Conservation (phyloP, 2,329 filamentous ascomycete genomes). For the Penicillium hesseltinei region DNA sequence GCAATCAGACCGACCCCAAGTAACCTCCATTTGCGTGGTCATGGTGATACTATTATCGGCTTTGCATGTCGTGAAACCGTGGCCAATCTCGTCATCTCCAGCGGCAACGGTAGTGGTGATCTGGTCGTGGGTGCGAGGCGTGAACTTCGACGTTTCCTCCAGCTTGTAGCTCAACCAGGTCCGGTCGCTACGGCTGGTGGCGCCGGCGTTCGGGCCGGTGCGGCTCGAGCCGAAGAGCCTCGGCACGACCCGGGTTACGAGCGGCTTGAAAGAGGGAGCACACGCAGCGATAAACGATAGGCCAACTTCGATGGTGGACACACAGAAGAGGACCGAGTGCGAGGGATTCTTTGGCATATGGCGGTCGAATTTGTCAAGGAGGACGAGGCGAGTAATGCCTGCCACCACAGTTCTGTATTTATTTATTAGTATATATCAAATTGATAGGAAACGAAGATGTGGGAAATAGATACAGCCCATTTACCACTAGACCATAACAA, state of each 20-base stretch:
- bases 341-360: slow-evolving; percentile 4
- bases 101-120: background rate
- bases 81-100: background rate
- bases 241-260: slow-evolving; percentile 4
- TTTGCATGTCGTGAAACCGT: background rate
- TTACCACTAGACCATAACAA: no score
- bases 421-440: background rate
- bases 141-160: slow-evolving; percentile 1
- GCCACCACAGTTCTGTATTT: slow-evolving; percentile 1
- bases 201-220: background rate
- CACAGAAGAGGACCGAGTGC: slow-evolving; percentile 8
- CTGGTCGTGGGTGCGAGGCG: background rate
- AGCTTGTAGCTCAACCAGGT: slow-evolving; percentile 1
- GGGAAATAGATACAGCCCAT: no score
- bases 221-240: slow-evolving; percentile 2
- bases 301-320: slow-evolving; percentile 9
- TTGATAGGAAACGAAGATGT: background rate
- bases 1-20: slow-evolving; percentile 1
- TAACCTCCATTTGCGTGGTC: slow-evolving; percentile 12
- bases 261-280: slow-evolving; percentile 7
- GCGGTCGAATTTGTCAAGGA: slow-evolving; percentile 8
- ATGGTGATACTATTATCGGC: slow-evolving; percentile 4
- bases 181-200: background rate
- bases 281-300: slow-evolving; percentile 9
- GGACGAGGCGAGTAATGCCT: slow-evolving; percentile 7